Base-by-base conservation (phyloP, 345 rosid genomes). In the Fremontodendron californicum region DNA sequence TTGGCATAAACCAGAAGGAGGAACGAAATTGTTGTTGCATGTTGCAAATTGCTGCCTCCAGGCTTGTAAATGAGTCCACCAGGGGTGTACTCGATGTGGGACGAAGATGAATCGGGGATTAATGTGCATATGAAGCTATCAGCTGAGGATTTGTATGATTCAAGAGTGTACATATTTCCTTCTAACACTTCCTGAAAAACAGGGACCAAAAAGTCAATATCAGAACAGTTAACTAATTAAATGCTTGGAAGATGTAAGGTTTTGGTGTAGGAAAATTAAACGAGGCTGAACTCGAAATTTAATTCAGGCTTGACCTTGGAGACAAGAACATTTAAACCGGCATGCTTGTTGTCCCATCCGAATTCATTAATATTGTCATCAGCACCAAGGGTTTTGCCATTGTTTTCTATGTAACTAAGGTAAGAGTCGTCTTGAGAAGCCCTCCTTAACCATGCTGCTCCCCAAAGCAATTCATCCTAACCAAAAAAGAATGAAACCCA, bases 341-440 rank as follows among this genome's bases (percentile, higher is more conserved):
- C 97, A 68, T 93, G 92, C 86, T 96, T 96, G 77, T 96, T 96
- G 86, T 96, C 99, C 99, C 99, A 93, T 0, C 98, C 99, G 60
- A 93, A 96, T 80, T 96, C 99, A 63, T 96, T 92, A 70, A 90
- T 90, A 75, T 92, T 96, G 62, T 93, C 99, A 58, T 86, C 92
- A 31, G 97, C 98, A 49, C 98, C 99, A 29, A 96, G 90, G 0
- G 99, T 86, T 76, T 92, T 89, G 74, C 96, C 89, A 54, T 96
- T 96, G 82, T 74, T 86, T 81, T 93, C 81, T 57, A 93, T 86
- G 87, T 92, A 96, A 77, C 58, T 80, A 19, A 93, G 92, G 80
- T 87, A 96, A 77, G 81, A 48, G 27, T 88, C 86, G 68, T 87
- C 90, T 49, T 82, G 79, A 45, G 99, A 87, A 29, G 99, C 94